A percentile compares a stretch with the other conserved stretches of the same genome.
Evolutionary conservation across 345 rosid genomes (phyloP).

Genomic region (Trapa incisa): DNA sequence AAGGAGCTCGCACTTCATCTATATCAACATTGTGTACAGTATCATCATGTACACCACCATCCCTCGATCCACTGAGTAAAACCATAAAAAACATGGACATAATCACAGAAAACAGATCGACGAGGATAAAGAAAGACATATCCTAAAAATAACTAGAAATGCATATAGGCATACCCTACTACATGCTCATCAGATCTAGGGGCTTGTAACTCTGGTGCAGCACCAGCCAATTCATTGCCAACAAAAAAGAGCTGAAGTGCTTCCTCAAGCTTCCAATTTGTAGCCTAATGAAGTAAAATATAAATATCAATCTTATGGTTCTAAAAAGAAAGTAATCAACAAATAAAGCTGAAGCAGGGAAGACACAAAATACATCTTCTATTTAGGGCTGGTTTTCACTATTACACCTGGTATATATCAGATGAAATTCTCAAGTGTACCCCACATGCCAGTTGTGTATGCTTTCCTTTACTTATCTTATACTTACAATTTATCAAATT

Average conservation of each 20-base stretch:
- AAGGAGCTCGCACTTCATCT: constrained; percentile 85
- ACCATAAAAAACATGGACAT: constrained; percentile 6
- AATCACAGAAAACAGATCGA: neutral
- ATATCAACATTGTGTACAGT: constrained; percentile 24
- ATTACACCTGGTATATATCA: neutral
- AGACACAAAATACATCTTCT: neutral
- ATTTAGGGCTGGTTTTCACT: neutral
- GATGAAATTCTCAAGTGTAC: too few species aligned
- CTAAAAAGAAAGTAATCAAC: neutral
- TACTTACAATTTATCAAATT: too few species aligned
- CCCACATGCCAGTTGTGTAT: too few species aligned
- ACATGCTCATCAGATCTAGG: constrained; percentile 25
- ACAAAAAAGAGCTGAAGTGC: constrained; percentile 90
- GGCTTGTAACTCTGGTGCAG: constrained; percentile 29
- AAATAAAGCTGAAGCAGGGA: neutral
- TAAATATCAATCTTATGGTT: neutral
- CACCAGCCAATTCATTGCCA: constrained; percentile 51
- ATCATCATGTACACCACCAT: constrained; percentile 23
- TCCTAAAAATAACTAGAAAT: neutral
- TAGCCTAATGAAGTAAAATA: constrained; percentile 39
- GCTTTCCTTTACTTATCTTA: too few species aligned
- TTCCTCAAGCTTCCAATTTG: constrained; percentile 94
- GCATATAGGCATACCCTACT: constrained; percentile 22
- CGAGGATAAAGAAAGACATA: neutral
- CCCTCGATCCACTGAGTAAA: constrained; percentile 25